Base-by-base conservation (phyloP, 169 alveolate species). In the Plasmodium inui region DNA sequence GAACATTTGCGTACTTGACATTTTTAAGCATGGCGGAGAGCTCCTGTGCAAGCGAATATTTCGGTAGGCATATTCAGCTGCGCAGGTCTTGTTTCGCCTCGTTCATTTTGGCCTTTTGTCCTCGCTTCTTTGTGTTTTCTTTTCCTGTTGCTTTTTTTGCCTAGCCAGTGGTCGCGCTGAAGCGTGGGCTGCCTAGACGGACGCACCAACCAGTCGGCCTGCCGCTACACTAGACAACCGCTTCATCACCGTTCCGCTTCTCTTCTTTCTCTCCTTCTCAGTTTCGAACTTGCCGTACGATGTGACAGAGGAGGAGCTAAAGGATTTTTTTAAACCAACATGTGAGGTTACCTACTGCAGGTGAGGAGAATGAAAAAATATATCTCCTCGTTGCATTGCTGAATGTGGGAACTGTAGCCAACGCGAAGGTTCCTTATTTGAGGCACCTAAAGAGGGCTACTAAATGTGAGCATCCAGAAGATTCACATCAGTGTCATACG, bases 261-360 rank as follows among this genome's bases (percentile, higher is more conserved):
- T 0, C 8, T 85, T 85, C n/a, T 61, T 32, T 6, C 61, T 30
- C 61, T n/a, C 32, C 12, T 84, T 22, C 53, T 4, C 78, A 85
- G 89, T 80, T 78, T 89, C 94, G 19, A 80, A 70, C 46, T 34
- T 89, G 44, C 94, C 94, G 3, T 57, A 26, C 34, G 94, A 89
- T 14, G 89, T 61, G 7, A 78, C 94, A 19, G 94, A 89, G 82
- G 74, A 89, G 22, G 72, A 80, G 46, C 30, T 89, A 8, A 89
- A 79, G 37, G 55, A 46, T 5, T 89, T 14, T 79, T 89, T 89
- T 37, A 78, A 76, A 41, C 94, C 94, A 2, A 17, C 41, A 6
- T 39, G 19, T 19, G 83, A 89, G 46, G 74, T 89, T 22, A 53
- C 61, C 32, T 14, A 57, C 76, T 79, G 90, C 82, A 89, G 39